Conservation (phyloP, 805 yeast species). For the Candida vartiovaarae region DNA sequence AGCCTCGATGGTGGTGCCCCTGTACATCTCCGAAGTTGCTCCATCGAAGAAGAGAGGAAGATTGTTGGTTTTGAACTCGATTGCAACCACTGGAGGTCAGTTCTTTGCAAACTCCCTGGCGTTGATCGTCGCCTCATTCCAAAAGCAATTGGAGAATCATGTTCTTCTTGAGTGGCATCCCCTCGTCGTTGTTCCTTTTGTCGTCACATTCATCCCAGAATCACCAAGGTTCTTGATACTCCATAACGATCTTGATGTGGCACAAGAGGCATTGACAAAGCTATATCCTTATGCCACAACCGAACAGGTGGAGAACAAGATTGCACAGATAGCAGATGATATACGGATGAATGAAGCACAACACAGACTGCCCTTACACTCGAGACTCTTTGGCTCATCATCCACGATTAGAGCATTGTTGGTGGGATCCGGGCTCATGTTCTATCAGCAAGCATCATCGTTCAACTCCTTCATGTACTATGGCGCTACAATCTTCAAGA, state of each 20-base stretch:
- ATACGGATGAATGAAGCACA: constrained; percentile 6
- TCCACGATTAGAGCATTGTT: constrained; percentile 34
- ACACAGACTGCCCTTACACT: constrained; percentile 1
- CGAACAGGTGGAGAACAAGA: constrained; percentile 38
- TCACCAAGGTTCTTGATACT: constrained; percentile 40
- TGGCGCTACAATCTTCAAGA: constrained; percentile 48
- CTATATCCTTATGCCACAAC: constrained; percentile 36
- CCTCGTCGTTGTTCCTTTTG: constrained; percentile 33
- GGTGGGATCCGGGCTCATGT: constrained; percentile 45
- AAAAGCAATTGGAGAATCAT: constrained; percentile 33
- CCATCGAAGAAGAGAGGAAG: constrained; percentile 35
- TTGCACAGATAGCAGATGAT: constrained; percentile 42
- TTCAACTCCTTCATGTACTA: constrained; percentile 59
- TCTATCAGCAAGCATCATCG: constrained; percentile 56
- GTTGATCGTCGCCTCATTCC: constrained; percentile 22
- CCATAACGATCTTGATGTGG: constrained; percentile 25
- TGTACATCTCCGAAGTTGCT: constrained; percentile 46
- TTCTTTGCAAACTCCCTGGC: constrained; percentile 37
- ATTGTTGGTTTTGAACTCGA: constrained; percentile 31
- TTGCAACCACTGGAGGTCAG: constrained; percentile 46
- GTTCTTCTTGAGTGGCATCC: constrained; percentile 33
- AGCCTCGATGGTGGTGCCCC: constrained; percentile 61
- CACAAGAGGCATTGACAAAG: constrained; percentile 37
- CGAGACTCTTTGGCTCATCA: constrained; percentile 8
- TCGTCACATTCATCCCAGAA: constrained; percentile 41